Base-by-base conservation (phyloP, 164 flowering plant species). In the Sextonia rubra region DNA sequence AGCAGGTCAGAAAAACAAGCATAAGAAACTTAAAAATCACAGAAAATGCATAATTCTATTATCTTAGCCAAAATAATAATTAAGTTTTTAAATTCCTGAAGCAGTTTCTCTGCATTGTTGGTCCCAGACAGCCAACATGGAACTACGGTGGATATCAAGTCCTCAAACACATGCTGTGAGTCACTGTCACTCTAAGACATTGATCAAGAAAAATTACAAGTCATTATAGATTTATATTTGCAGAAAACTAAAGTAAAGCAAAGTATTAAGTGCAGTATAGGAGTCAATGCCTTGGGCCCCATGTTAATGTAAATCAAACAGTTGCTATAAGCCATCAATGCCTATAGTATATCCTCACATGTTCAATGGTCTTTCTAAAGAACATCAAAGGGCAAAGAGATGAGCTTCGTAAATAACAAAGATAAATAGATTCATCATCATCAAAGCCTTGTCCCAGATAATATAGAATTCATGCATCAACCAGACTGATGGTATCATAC, bases 91-190 rank as follows among this genome's bases (percentile, higher is more conserved):
- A 69, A 65, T 82, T 92, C 98, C 97, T 91, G 84, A 64, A 93
- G 90, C 71, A 95, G 76, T 55, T 84, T 68, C 26, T 85, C 85
- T 26, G 67, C 55, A 61, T 80, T 73, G 20, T 80, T 69, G 25
- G 83, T 82, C 74, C 79, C 77, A 22, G 94, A 82, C 66, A 91
- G 74, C 96, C 94, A 93, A 80, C 76, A 91, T 32, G 97, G 98
- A 66, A 91, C 83, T 69, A 90, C 66, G 5, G 92, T 78, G 23
- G 93, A 85, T 67, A 93, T 84, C 71, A 95, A 84, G 60, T 82
- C 91, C 82, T 95, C 98, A 81, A 83, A 85, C 22, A 95, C 93
- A 70, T 29, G 78, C 68, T 83, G 89, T 12, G 98, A 95, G 77
- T 88, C 81, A 71, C 81, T 79, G 66, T 95, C 96, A 83, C 75